Conservation (phyloP, 257 asterid species). For the Solanum tacnaense region DNA sequence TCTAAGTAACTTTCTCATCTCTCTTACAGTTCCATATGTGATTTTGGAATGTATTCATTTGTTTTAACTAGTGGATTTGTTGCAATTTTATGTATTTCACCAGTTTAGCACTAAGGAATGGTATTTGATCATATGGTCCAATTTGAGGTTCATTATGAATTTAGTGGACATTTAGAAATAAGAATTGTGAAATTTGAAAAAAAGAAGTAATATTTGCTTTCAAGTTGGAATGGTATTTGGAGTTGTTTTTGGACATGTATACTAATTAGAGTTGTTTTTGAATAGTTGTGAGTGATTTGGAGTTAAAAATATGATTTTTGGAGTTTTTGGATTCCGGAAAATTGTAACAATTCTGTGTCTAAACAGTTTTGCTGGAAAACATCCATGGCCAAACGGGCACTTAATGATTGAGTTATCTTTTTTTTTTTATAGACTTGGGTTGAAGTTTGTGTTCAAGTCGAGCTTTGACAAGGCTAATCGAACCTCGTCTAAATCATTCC, state of each 20-base stretch:
- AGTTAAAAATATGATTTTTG: not conserved
- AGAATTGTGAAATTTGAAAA: not conserved
- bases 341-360: not conserved
- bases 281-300: not conserved
- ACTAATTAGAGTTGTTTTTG: not conserved
- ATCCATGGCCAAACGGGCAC: not conserved
- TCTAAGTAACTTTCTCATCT: constrained; percentile 24
- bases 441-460: constrained; percentile 69
- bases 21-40: not conserved
- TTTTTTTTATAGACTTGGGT: constrained; percentile 37
- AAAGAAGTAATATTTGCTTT: not conserved
- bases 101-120: not conserved
- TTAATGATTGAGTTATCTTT: not conserved
- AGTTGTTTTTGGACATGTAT: not conserved
- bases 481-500: constrained; percentile 79
- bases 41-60: not conserved
- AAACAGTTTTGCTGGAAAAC: not conserved
- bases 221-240: not conserved
- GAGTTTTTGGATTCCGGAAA: not conserved
- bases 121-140: not conserved
- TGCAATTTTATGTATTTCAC: not conserved
- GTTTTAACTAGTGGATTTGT: not conserved
- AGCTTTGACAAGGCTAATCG: constrained; percentile 86
- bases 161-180: not conserved
- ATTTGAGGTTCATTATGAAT: not conserved